Conservation (phyloP, 345 rosid species). For the Dipteronia dyeriana region DNA sequence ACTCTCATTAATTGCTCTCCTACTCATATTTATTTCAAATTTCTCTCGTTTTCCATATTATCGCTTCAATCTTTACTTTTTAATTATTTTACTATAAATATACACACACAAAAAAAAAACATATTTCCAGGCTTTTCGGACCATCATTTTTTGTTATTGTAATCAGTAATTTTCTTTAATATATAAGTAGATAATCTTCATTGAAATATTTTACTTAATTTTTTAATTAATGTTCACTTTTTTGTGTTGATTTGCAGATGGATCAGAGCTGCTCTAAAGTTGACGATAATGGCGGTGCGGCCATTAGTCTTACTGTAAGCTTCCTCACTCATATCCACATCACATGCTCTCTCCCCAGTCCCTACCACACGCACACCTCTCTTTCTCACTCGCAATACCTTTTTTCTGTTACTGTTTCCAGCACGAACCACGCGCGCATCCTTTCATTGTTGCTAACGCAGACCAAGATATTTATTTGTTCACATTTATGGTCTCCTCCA, state of each 20-base stretch:
- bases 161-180: no score
- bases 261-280: not conserved
- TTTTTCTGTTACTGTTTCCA: not conserved
- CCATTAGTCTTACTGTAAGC: constrained; percentile 13
- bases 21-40: not conserved
- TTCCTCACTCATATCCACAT: no score
- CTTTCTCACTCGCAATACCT: not conserved
- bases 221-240: not conserved
- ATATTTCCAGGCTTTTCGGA: not conserved
- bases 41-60: not conserved
- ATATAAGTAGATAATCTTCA: no score
- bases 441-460: not conserved
- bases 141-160: no score
- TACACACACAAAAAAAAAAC: not conserved
- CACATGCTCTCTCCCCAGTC: not conserved
- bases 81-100: not conserved
- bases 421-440: not conserved
- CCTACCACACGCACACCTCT: not conserved
- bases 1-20: not conserved
- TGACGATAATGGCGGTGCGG: not conserved
- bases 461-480: not conserved
- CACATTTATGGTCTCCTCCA: not conserved
- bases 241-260: not conserved
- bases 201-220: no score
- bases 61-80: not conserved